Conservation (phyloP, 1,139 yeast genomes). For the Yamadazyma blattariae region DNA sequence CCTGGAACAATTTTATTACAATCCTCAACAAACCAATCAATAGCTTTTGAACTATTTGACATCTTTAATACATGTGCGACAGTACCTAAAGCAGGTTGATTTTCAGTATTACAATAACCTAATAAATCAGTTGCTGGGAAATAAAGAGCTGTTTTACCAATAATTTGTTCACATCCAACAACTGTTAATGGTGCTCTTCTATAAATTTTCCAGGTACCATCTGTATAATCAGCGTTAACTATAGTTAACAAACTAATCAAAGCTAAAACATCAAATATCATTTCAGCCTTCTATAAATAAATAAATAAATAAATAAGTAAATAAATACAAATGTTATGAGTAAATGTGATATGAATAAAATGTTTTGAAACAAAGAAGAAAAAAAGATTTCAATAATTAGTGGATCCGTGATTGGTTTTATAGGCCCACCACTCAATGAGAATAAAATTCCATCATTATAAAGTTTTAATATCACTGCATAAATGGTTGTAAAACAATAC, state of each 20-base stretch:
- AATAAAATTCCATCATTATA: too few relatives aligned
- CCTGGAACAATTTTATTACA: constrained; percentile 8
- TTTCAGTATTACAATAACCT: constrained; percentile 28
- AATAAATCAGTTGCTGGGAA: constrained; percentile 23
- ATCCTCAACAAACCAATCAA: constrained; percentile 22
- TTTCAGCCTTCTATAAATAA: too few relatives aligned
- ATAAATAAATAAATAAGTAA: not conserved
- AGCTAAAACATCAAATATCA: too few relatives aligned
- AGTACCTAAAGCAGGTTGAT: constrained; percentile 39
- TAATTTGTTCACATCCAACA: constrained; percentile 1
- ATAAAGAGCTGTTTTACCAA: constrained; percentile 24
- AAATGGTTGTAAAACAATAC: too few relatives aligned
- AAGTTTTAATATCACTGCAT: too few relatives aligned
- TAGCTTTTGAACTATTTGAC: constrained; percentile 23
- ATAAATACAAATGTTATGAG: too few relatives aligned
- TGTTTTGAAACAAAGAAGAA: too few relatives aligned
- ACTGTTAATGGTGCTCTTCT: constrained; percentile 4
- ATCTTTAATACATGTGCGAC: constrained; percentile 33
- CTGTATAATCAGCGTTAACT: constrained; percentile 6
- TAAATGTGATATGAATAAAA: too few relatives aligned
- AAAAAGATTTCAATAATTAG: too few relatives aligned
- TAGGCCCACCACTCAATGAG: too few relatives aligned
- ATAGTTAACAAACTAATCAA: not conserved
- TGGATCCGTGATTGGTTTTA: too few relatives aligned
- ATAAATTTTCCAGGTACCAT: constrained; percentile 3